Base-by-base conservation (phyloP, 768 basidiomycete species). In the Lanmaoa pseudosensibilis region DNA sequence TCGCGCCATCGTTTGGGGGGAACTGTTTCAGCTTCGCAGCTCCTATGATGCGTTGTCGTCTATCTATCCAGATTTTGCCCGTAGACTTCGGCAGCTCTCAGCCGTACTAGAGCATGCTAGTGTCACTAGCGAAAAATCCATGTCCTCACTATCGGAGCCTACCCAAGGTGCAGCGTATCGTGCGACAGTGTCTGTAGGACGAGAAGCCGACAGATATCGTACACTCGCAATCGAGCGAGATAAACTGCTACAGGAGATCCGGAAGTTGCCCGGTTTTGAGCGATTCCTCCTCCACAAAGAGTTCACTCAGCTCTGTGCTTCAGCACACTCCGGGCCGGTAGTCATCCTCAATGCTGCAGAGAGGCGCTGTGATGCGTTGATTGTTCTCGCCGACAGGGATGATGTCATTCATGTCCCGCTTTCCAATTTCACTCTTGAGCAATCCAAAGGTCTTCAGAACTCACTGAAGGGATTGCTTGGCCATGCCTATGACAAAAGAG, bases 21-120 rank as follows among this genome's bases (percentile, higher is more conserved):
- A 63, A 12, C 50, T 64, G 5, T 44, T 63, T 4, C 37, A 40
- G 39, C 49, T 50, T 50, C 49, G 38, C 39, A 40, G 21, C 36
- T 25, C 33, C 33, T 25, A 9, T 15, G 19, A 25, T 4, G 52
- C 48, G 11, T 21, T 40, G 6, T 40, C 16, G 16, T 6, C 32
- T 16, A 10, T 10, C 1, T 21, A 34, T 19, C 57, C 57, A 9
- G 50, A 46, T 30, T 49, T 40, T 6, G 54, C 60, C 9, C 16
- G 10, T 30, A 18, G 30, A 25, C 57, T 55, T 9, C 45, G 15
- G 15, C 1, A 45, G 15, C 30, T 53, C 6, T 56, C 55, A 3
- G 19, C 30, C 0, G 44, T 18, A 9, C 12, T 52, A 2, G 55
- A 59, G n/a, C 50, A 52, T 18, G 41, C 58, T 27, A 21, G 44